Evolutionary conservation across 2,329 filamentous ascomycete genomes (phyloP).

Genomic region (Alternaria viburni): DNA sequence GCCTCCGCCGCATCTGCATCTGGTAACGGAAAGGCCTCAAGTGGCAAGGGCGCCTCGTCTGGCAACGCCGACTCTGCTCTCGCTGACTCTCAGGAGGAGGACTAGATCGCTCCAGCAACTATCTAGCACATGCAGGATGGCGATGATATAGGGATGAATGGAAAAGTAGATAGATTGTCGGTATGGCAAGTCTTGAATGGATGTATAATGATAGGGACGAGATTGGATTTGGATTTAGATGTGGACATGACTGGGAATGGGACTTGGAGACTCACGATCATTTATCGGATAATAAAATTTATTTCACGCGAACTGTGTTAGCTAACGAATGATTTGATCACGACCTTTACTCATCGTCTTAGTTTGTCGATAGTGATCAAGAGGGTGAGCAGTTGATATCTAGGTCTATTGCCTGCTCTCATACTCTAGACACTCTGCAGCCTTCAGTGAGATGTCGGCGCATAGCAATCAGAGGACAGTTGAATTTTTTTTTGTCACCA

Average conservation of each 20-base stretch:
- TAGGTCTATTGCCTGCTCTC: background rate
- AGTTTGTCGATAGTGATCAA: background rate
- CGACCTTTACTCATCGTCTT: background rate
- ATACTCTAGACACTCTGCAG: background rate
- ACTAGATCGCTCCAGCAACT: slow-evolving; percentile 2
- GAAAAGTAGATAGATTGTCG: background rate
- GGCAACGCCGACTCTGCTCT: slow-evolving; percentile 17
- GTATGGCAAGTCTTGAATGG: background rate
- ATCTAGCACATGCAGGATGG: background rate
- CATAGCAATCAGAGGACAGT: too few relatives aligned
- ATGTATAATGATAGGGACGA: background rate
- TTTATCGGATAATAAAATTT: background rate
- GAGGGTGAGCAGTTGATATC: background rate
- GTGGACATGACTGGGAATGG: background rate
- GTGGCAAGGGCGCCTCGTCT: background rate
- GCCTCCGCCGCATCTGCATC: background rate
- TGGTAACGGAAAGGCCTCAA: background rate
- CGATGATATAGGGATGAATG: background rate
- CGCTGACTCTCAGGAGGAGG: slow-evolving; percentile 22
- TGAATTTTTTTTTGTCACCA: too few relatives aligned
- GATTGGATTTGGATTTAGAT: background rate
- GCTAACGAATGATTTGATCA: background rate
- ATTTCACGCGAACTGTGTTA: background rate
- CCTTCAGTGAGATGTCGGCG: background rate
- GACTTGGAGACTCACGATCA: background rate